Percentiles rank a stretch among this genome's conserved stretches.
phyloP scores from a whole-genome alignment of 306 rosid genomes.

The Acmispon strigosus region DNA sequence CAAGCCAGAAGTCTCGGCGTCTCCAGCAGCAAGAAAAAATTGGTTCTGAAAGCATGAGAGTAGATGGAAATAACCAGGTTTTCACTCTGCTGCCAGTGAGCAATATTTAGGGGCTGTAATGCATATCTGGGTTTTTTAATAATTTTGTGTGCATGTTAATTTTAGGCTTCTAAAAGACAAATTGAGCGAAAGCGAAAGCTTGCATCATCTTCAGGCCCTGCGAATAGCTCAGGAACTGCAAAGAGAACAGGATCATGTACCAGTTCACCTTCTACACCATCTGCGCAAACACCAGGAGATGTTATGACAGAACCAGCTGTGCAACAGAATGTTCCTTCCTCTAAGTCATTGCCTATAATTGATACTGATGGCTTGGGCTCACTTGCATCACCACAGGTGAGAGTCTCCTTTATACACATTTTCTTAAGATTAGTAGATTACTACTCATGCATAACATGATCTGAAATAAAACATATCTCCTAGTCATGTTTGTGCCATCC shows the following conservation, averaged over 20 bases:
- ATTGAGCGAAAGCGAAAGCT: slow-evolving; percentile 51
- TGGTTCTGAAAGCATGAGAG: slow-evolving; percentile 33
- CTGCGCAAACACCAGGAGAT: slow-evolving; percentile 54
- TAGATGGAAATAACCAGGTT: slow-evolving; percentile 64
- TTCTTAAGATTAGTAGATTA: not conserved
- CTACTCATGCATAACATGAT: not conserved
- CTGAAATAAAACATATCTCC: not conserved
- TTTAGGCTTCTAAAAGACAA: slow-evolving; percentile 48
- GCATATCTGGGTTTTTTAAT: slow-evolving; percentile 16
- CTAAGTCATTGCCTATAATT: slow-evolving; percentile 46
- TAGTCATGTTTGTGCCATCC: slow-evolving; percentile 8
- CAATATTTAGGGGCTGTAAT: not conserved
- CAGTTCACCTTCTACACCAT: slow-evolving; percentile 51
- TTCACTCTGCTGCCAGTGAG: slow-evolving; percentile 5
- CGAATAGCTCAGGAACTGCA: slow-evolving; percentile 60
- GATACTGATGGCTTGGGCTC: slow-evolving; percentile 49
- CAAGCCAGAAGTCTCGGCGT: slow-evolving; percentile 41
- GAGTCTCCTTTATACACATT: not conserved
- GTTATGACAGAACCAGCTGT: slow-evolving; percentile 37
- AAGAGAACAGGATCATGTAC: slow-evolving; percentile 55
- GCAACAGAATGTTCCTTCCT: slow-evolving; percentile 43
- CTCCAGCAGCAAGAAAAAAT: slow-evolving; percentile 45
- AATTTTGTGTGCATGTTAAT: not conserved
- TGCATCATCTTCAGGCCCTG: slow-evolving; percentile 51
- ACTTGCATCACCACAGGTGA: slow-evolving; percentile 45